Percentiles rank a stretch among this genome's conserved stretches.
Conservation (phyloP, 768 basidiomycete species). For the Boletales sp. region DNA sequence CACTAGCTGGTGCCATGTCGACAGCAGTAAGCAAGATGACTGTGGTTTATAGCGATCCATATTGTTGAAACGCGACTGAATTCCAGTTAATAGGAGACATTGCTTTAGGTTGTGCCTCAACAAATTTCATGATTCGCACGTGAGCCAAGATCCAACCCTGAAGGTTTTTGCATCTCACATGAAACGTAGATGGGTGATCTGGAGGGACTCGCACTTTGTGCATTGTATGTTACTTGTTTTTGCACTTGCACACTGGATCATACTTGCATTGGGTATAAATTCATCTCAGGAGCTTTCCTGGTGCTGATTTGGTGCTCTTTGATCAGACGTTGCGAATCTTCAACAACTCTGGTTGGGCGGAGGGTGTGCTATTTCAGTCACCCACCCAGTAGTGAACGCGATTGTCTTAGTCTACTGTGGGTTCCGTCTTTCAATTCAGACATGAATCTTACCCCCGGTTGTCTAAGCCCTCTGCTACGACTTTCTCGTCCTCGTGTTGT, state of each 20-base stretch:
- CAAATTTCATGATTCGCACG: slow-evolving; percentile 29
- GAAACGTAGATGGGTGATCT: slow-evolving; percentile 24
- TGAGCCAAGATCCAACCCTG: slow-evolving; percentile 3
- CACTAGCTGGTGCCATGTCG: slow-evolving; percentile 4
- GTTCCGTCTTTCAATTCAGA: not conserved
- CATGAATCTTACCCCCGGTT: not conserved
- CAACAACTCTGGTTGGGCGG: not conserved
- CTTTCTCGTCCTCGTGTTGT: slow-evolving; percentile 17
- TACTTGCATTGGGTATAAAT: slow-evolving; percentile 13
- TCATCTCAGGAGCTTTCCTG: not conserved
- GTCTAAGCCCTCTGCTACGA: slow-evolving; percentile 22
- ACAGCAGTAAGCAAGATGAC: slow-evolving; percentile 10
- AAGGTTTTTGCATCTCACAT: not conserved
- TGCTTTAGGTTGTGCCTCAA: slow-evolving; percentile 16
- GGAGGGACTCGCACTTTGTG: slow-evolving; percentile 18
- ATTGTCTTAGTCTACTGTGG: slow-evolving; percentile 18
- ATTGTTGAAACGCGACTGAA: not conserved
- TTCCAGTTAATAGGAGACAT: slow-evolving; percentile 14
- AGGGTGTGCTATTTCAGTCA: not conserved
- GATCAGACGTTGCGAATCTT: slow-evolving; percentile 14
- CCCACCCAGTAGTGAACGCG: slow-evolving; percentile 1
- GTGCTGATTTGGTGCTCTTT: not conserved
- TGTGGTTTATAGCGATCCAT: not conserved
- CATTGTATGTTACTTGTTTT: slow-evolving; percentile 9
- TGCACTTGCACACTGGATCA: slow-evolving; percentile 21